Conservation (phyloP, 495 filamentous ascomycete genomes). For the Podospora comata region DNA sequence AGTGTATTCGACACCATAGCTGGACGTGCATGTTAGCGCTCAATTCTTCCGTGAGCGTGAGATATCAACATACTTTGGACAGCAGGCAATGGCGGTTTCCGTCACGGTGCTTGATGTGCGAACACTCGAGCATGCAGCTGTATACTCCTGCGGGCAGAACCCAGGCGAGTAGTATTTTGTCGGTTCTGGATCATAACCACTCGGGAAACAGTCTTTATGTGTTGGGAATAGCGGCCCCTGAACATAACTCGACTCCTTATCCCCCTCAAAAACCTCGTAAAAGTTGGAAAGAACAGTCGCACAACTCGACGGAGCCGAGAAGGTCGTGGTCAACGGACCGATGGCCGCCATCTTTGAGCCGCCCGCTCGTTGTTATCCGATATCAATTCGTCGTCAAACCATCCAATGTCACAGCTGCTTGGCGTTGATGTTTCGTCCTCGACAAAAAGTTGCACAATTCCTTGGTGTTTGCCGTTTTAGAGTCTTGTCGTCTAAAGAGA, state of each 20-base stretch:
- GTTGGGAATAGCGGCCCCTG: conserved; percentile 30
- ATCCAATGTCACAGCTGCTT: conserved; percentile 12
- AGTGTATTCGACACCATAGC: conserved; percentile 23
- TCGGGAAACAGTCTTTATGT: conserved; percentile 29
- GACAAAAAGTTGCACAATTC: conserved; percentile 2
- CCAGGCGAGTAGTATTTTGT: conserved; percentile 36
- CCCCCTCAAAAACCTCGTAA: conserved; percentile 10
- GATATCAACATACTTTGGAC: conserved; percentile 29
- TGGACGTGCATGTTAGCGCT: background rate
- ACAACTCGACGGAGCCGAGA: conserved; percentile 30
- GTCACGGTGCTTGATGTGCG: conserved; percentile 13
- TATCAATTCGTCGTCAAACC: conserved; percentile 17
- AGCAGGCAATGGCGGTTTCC: conserved; percentile 32
- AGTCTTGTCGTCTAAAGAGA: background rate
- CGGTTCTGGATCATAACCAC: conserved; percentile 29
- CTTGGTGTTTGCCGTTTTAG: background rate
- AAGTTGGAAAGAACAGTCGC: conserved; percentile 12
- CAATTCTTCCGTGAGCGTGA: background rate
- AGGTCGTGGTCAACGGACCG: conserved; percentile 35
- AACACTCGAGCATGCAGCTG: conserved; percentile 29
- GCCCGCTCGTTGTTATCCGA: conserved; percentile 20
- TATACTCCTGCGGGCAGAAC: conserved; percentile 33
- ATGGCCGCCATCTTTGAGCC: conserved; percentile 30
- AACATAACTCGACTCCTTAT: conserved; percentile 19
- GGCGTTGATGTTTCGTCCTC: background rate